phyloP scores from a whole-genome alignment of 495 filamentous ascomycete genomes.

The Trichoderma reesei region DNA sequence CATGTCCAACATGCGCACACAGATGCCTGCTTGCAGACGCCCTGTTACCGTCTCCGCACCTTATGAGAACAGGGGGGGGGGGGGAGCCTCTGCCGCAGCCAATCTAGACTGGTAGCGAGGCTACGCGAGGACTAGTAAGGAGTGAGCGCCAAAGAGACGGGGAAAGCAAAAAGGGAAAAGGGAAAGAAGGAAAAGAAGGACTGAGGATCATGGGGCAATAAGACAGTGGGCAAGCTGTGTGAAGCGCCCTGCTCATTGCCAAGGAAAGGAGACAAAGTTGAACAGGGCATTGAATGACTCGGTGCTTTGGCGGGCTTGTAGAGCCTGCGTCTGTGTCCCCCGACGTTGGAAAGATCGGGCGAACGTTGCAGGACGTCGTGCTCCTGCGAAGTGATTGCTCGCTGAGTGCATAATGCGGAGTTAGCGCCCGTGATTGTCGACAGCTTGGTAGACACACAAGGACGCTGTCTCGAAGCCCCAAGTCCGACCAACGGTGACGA shows the following conservation, averaged over 20 bases:
- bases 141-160: neutral
- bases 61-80: neutral
- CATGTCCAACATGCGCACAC: neutral
- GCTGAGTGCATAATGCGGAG: constrained; percentile 3
- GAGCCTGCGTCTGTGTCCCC: neutral
- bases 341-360: neutral
- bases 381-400: neutral
- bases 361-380: neutral
- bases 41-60: neutral
- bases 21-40: neutral
- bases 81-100: neutral
- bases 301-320: neutral
- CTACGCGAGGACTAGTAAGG: neutral
- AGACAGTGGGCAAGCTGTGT: neutral
- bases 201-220: neutral
- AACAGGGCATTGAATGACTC: neutral
- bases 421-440: neutral
- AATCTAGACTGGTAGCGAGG: neutral
- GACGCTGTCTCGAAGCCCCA: neutral
- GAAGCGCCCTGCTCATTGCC: neutral
- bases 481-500: constrained; percentile 1
- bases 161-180: neutral
- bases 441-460: neutral
- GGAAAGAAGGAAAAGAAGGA: neutral
- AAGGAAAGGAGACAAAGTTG: neutral